phyloP scores from a whole-genome alignment of 495 filamentous ascomycete species.

The Polyplosphaeria fusca region DNA sequence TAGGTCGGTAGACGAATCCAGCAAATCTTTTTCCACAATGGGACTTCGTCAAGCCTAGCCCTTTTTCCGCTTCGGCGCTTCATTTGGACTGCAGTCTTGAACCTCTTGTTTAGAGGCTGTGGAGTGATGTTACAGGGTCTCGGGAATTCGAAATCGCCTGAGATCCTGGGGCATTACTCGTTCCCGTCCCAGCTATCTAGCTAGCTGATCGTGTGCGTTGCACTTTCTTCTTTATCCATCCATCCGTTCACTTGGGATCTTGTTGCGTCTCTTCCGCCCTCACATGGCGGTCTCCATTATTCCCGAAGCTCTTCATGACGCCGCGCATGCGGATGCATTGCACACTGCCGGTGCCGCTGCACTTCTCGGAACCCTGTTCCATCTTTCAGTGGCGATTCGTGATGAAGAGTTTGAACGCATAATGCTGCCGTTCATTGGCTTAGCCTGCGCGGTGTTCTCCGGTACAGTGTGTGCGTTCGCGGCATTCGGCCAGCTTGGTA shows the following conservation, averaged over 20 bases:
- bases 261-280: not conserved
- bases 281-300: not conserved
- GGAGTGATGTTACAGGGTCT: no score
- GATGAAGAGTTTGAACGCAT: slow-evolving; percentile 12
- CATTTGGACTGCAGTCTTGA: no score
- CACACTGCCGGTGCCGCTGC: not conserved
- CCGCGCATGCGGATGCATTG: not conserved
- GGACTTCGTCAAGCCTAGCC: no score
- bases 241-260: not conserved
- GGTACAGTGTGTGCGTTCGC: not conserved
- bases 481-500: not conserved
- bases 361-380: not conserved
- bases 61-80: no score
- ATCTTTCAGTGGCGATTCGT: not conserved
- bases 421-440: slow-evolving; percentile 18
- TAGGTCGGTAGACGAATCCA: no score
- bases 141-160: no score
- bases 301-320: not conserved
- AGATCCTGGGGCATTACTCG: not conserved
- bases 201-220: no score
- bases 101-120: no score
- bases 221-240: not conserved
- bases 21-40: no score
- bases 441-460: slow-evolving; percentile 1
- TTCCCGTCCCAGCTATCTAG: not conserved